Percentiles rank a stretch among this genome's conserved stretches.
These are phyloP conservation scores for Trypanosoma avium DNA, from an alignment of 208 protist genomes.

Conservation along the genomic window DNA sequence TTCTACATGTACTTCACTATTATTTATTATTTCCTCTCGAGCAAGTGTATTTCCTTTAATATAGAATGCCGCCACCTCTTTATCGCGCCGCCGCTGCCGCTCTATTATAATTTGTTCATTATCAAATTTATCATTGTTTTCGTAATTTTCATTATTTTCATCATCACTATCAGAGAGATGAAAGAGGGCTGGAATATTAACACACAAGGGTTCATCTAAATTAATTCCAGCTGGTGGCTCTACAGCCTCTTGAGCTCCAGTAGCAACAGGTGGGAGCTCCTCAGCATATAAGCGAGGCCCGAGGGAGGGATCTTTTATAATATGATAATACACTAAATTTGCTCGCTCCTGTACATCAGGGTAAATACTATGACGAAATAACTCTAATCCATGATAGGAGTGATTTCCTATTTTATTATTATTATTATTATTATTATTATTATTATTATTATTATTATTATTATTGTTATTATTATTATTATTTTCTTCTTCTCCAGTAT, in stretches of 20 bases:
- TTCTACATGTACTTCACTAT: constrained; percentile 1
- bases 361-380: constrained; percentile 58
- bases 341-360: constrained; percentile 72
- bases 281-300: constrained; percentile 49
- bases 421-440: background rate
- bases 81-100: constrained; percentile 41
- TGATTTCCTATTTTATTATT: background rate
- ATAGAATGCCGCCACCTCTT: constrained; percentile 78
- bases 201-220: constrained; percentile 67
- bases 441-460: background rate
- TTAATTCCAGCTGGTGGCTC: constrained; percentile 50
- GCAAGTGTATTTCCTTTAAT: constrained; percentile 32
- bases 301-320: constrained; percentile 34
- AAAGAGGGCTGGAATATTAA: constrained; percentile 44
- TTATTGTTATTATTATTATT: no score
- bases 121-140: constrained; percentile 20
- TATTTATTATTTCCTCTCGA: constrained; percentile 8
- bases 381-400: constrained; percentile 18
- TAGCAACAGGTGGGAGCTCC: constrained; percentile 57
- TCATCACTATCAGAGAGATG: constrained; percentile 35
- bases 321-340: constrained; percentile 46
- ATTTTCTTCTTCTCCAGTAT: no score
- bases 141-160: constrained; percentile 5
- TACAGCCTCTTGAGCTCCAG: constrained; percentile 60
- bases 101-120: constrained; percentile 15